Conservation (phyloP, 2,329 filamentous ascomycete genomes). For the Sclerotinia borealis region DNA sequence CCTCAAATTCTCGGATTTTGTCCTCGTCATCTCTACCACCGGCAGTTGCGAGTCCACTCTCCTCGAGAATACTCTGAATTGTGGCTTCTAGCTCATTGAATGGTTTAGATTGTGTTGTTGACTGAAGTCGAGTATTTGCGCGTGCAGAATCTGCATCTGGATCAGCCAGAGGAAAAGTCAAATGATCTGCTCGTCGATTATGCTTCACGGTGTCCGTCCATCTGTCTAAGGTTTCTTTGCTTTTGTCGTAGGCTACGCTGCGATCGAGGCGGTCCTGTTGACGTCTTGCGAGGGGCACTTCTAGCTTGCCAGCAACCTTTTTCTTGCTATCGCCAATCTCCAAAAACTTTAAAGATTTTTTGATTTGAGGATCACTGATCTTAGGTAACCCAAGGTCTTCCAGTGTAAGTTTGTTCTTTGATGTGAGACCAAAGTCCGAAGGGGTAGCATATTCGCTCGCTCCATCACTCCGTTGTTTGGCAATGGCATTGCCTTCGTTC, state of each 20-base stretch:
- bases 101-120: conserved; percentile 57
- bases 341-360: conserved; percentile 72
- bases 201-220: conserved; percentile 96
- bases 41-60: conserved; percentile 66
- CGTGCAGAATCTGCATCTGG: conserved; percentile 52
- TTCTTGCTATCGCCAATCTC: conserved; percentile 51
- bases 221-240: conserved; percentile 80
- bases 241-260: conserved; percentile 77
- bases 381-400: conserved; percentile 67
- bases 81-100: conserved; percentile 78
- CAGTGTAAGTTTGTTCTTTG: conserved; percentile 49
- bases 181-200: conserved; percentile 84
- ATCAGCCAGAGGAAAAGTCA: conserved; percentile 81
- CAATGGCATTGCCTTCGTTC: conserved; percentile 24
- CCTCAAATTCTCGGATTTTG: conserved; percentile 62
- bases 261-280: conserved; percentile 84
- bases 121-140: conserved; percentile 56
- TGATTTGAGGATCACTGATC: conserved; percentile 67
- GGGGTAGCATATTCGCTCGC: conserved; percentile 58
- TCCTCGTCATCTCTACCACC: conserved; percentile 56
- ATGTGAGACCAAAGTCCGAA: conserved; percentile 51
- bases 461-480: conserved; percentile 34
- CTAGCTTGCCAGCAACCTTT: conserved; percentile 56
- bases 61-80: conserved; percentile 82
- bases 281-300: conserved; percentile 75